Evolutionary conservation across 208 protist genomes (phyloP).

Genomic region (Trypanosoma theileri): DNA sequence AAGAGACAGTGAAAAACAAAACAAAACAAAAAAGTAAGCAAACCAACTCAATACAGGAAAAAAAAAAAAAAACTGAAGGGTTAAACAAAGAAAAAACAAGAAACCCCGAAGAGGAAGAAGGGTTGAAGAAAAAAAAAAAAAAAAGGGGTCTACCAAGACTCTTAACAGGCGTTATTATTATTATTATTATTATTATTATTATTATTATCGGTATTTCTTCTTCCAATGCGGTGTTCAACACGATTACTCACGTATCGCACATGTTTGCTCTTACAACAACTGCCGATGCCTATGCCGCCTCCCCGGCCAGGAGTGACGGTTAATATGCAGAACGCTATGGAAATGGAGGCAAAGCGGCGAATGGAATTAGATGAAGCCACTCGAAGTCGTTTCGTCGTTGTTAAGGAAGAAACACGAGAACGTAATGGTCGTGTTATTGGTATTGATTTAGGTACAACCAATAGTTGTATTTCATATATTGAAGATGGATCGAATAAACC

Average conservation of each 20-base stretch:
- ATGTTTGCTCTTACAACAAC: conserved; percentile 36
- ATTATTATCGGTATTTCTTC: neutral
- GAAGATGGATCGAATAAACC: conserved; percentile 67
- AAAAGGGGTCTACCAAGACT: neutral
- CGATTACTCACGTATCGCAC: conserved; percentile 33
- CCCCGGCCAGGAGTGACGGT: conserved; percentile 29
- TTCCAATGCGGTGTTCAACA: conserved; percentile 6
- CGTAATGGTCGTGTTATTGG: conserved; percentile 88
- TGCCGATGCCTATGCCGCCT: conserved; percentile 37
- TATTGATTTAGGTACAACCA: conserved; percentile 98
- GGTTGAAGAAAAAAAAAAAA: neutral
- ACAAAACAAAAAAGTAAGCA: too few relatives aligned
- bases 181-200: neutral
- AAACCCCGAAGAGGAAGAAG: too few relatives aligned
- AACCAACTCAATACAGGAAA: too few relatives aligned
- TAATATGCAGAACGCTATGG: conserved; percentile 73
- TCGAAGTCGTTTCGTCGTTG: conserved; percentile 66
- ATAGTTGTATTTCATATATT: conserved; percentile 95
- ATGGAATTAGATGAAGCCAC: conserved; percentile 70
- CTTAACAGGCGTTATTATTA: too few relatives aligned
- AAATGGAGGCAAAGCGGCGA: conserved; percentile 77
- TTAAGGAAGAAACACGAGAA: conserved; percentile 59
- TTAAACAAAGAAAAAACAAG: too few relatives aligned
- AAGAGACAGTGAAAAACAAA: too few relatives aligned
- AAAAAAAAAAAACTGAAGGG: too few relatives aligned